These are phyloP conservation scores for Camellia sinensis DNA, from an alignment of 148 eudicot species.

Conservation along the genomic window DNA sequence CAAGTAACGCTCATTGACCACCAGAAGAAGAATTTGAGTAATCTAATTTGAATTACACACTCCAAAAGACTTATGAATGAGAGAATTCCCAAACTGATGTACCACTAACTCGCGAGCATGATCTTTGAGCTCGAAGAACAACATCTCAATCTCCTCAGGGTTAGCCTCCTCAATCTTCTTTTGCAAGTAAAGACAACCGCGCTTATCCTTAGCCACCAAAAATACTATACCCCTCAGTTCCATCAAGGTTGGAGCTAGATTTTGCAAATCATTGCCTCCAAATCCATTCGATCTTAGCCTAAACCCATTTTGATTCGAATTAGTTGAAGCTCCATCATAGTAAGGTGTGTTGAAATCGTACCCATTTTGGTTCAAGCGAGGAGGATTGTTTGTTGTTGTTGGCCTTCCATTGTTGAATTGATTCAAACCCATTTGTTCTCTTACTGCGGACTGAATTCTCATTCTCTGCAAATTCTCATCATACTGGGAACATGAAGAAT, in stretches of 20 bases:
- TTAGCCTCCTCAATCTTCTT: constrained; percentile 24
- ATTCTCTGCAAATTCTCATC: too few relatives aligned
- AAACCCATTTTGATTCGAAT: not conserved
- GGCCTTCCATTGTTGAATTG: too few relatives aligned
- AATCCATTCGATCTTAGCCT: too few relatives aligned
- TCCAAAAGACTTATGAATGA: constrained; percentile 34
- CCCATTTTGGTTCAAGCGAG: not conserved
- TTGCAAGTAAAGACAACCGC: constrained; percentile 17
- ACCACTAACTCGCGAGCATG: constrained; percentile 26
- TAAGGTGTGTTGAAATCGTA: not conserved
- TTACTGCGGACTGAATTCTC: too few relatives aligned
- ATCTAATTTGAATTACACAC: constrained; percentile 28
- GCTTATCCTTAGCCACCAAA: constrained; percentile 26
- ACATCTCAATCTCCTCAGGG: constrained; percentile 23
- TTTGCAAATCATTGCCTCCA: too few relatives aligned
- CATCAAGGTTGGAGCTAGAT: too few relatives aligned
- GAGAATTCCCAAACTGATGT: constrained; percentile 23
- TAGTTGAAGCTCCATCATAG: not conserved
- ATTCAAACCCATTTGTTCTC: too few relatives aligned
- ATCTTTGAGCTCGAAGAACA: constrained; percentile 33
- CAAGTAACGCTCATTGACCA: constrained; percentile 15
- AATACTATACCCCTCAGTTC: constrained; percentile 21
- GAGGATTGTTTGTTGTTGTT: not conserved
- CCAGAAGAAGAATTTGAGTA: constrained; percentile 20
- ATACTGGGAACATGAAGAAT: too few relatives aligned